Percentiles rank a stretch among this genome's conserved stretches.
Conservation (phyloP, 331 rosid species). For the Arachis monticola region DNA sequence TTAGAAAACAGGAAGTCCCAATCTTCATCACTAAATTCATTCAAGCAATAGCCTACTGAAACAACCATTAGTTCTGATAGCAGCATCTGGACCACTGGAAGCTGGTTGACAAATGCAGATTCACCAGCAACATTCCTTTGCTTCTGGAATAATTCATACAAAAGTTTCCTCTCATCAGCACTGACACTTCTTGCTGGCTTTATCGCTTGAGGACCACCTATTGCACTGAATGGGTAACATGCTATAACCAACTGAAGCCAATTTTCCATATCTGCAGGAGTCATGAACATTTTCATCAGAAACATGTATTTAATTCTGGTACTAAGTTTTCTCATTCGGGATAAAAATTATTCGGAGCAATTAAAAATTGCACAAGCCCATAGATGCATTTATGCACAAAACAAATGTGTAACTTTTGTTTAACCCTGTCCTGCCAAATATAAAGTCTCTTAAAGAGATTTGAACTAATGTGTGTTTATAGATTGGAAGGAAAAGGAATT, state of each 20-base stretch:
- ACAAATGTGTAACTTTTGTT: neutral
- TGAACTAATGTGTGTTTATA: neutral
- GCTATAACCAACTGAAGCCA: slow-evolving; percentile 84
- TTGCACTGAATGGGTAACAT: slow-evolving; percentile 75
- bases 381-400: slow-evolving; percentile 26
- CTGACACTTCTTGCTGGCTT: slow-evolving; percentile 66
- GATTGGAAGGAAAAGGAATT: slow-evolving; percentile 25
- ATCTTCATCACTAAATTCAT: slow-evolving; percentile 80
- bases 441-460: slow-evolving; percentile 15
- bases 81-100: slow-evolving; percentile 74
- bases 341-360: slow-evolving; percentile 23
- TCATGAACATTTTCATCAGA: slow-evolving; percentile 36
- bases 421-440: slow-evolving; percentile 10
- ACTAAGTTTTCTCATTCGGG: neutral
- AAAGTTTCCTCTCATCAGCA: slow-evolving; percentile 62
- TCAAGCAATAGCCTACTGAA: slow-evolving; percentile 90
- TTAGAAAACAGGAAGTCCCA: slow-evolving; percentile 81
- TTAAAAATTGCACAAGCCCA: slow-evolving; percentile 27
- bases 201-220: slow-evolving; percentile 54
- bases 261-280: slow-evolving; percentile 78
- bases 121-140: slow-evolving; percentile 71
- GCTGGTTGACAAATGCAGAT: slow-evolving; percentile 60
- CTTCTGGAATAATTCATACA: slow-evolving; percentile 75
- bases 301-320: slow-evolving; percentile 16
- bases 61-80: slow-evolving; percentile 78